These are phyloP conservation scores for Ogataea wickerhamii DNA, from an alignment of 805 yeast species.

Conservation along the genomic window DNA sequence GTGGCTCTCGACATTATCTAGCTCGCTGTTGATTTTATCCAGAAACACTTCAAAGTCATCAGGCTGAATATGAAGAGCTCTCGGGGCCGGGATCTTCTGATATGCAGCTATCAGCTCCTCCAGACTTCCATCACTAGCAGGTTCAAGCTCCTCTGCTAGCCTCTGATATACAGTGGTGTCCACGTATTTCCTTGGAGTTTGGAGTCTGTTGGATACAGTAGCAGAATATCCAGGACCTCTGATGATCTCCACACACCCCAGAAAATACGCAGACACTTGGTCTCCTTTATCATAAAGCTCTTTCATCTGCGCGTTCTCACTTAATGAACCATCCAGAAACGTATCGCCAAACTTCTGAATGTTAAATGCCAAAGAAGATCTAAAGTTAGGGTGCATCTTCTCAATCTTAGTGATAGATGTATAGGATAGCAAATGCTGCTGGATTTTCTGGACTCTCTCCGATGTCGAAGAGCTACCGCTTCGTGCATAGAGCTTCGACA, in stretches of 20 bases:
- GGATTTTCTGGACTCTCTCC: slow-evolving; percentile 10
- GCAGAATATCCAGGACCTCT: slow-evolving; percentile 15
- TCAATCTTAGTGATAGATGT: slow-evolving; percentile 14
- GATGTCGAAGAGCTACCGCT: background rate
- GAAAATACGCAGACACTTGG: slow-evolving; percentile 17
- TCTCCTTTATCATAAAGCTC: slow-evolving; percentile 13
- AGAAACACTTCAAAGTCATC: slow-evolving; percentile 22
- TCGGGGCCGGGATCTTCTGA: slow-evolving; percentile 19
- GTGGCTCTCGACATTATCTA: slow-evolving; percentile 10
- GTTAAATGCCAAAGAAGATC: slow-evolving; percentile 8
- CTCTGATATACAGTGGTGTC: slow-evolving; percentile 12
- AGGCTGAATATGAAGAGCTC: slow-evolving; percentile 15
- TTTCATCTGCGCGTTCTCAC: slow-evolving; percentile 14
- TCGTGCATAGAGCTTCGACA: slow-evolving; percentile 4
- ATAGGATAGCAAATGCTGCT: slow-evolving; percentile 14
- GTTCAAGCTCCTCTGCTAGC: slow-evolving; percentile 10
- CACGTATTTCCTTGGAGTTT: slow-evolving; percentile 6
- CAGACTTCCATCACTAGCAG: slow-evolving; percentile 2
- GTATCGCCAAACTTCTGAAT: slow-evolving; percentile 22
- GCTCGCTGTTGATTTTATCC: slow-evolving; percentile 10
- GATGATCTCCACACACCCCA: slow-evolving; percentile 16
- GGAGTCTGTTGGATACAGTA: slow-evolving; percentile 11
- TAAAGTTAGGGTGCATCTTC: slow-evolving; percentile 18
- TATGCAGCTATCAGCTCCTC: slow-evolving; percentile 12
- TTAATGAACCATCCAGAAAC: slow-evolving; percentile 13